Evolutionary conservation across 139 green algal genomes (phyloP).

Genomic region (Trebouxia sp.): DNA sequence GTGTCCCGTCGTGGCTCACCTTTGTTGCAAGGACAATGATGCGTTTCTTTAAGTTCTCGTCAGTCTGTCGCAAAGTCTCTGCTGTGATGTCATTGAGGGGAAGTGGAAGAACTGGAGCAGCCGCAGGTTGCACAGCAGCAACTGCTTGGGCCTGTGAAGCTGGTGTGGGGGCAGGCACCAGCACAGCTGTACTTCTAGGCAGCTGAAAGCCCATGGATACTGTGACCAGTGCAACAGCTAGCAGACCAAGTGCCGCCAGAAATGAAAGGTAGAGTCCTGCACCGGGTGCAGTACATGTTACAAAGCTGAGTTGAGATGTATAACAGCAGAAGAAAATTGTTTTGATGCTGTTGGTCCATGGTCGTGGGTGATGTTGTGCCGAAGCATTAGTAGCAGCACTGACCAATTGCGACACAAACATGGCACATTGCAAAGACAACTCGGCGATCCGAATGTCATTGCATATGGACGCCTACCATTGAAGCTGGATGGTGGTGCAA

Average conservation of each 20-base stretch:
- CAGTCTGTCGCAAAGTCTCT: conserved; percentile 1
- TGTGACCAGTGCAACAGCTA: not conserved
- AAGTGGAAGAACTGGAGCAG: not conserved
- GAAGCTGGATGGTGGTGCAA: not conserved
- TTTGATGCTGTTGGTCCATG: not conserved
- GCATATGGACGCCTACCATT: not conserved
- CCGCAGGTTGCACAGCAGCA: not conserved
- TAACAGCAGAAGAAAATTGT: too few species aligned
- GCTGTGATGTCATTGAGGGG: not conserved
- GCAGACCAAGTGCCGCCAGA: not conserved
- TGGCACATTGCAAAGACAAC: too few species aligned
- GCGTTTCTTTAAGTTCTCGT: conserved; percentile 22
- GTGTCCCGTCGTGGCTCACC: not conserved
- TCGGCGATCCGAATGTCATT: too few species aligned
- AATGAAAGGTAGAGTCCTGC: conserved; percentile 10
- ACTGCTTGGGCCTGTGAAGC: not conserved
- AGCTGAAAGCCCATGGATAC: not conserved
- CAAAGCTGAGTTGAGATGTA: too few species aligned
- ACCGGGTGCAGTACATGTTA: too few species aligned
- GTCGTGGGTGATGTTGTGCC: not conserved
- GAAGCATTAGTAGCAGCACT: too few species aligned
- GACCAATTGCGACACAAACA: too few species aligned
- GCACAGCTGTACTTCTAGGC: not conserved
- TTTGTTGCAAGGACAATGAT: not conserved
- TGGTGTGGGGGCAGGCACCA: not conserved